Base-by-base conservation (phyloP, 2,329 filamentous ascomycete species). In the Neobulgaria alba region DNA sequence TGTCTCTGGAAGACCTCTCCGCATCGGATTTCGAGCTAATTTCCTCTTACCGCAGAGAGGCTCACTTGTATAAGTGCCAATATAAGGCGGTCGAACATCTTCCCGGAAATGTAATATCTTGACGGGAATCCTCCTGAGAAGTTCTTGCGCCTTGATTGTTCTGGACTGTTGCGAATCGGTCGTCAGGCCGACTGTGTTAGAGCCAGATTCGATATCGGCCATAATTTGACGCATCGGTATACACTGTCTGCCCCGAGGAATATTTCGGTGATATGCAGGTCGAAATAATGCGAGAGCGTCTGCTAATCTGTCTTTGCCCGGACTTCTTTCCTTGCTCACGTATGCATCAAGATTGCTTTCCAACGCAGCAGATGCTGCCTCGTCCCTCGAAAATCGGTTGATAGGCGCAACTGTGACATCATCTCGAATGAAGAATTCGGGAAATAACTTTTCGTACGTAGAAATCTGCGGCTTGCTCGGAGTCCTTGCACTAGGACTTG, bases 381-480 rank as follows among this genome's bases (percentile, higher is more conserved):
- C 58, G 49, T 85, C 79, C 58, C 80, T 69, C 29, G 69, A 60
- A 19, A 76, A 76, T 2, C 66, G 67, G 36, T 69, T 64, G 1
- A 53, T 51, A 0, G 72, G 69, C 0, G 88, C 87, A 39, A 95
- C 52, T n/a, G 64, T 74, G 1, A 86, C 83, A 54, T 86, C 73
- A 2, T 79, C 71, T 43, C 86, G 82, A 33, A 92, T 57, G 47
- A 83, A 89, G 60, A 95, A 96, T 0, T 85, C 79, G 21, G 87
- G 73, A 55, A 96, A 96, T 26, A 72, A 67, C 50, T 77, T 79
- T 14, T 83, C 67, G 51, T 86, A 89, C 33, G 73, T 70, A 17
- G 63, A 53, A 3, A 55, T 38, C 4, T 29, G 53, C 45, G 5
- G 48, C 39, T 48, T 66, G 58, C 32, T 49, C 39, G 37, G 62